Evolutionary conservation across 2,329 filamentous ascomycete genomes (phyloP), one percentile per base, ranked within the genome.

Genomic region (Fusarium siculi): DNA sequence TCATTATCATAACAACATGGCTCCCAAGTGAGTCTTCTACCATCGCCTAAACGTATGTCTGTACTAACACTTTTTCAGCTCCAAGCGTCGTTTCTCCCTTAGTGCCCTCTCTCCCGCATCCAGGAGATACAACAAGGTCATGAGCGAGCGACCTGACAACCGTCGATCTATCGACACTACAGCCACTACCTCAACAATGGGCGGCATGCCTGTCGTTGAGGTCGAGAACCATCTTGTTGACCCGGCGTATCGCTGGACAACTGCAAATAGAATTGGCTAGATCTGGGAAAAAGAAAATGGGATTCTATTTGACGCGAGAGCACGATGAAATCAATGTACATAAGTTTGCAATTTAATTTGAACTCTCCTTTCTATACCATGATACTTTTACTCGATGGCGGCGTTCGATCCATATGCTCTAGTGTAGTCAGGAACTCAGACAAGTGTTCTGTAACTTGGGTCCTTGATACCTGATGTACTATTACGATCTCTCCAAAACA

Each of bases 221-320:
- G 59, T 73, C 4, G 65, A 66, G 53, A 70, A 49, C 6, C 15
- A 70, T 4, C 36, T 59, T 11, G 36, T 70, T 3, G 69, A 70
- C n/a, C 70, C 60, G 11, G 60, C 60, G 4, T 58, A 58, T 36
- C 70, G 70, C 16, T 73, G 60, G 70, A 73, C 69, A 6, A 73
- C 70, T 7, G 59, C 65, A 15, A 73, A 73, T 10, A 19, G 66
- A 23, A 25, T 66, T 28, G 57, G 47, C 2, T 63, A 47, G 14
- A 21, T 19, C 4, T 37, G 4, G 3, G 2, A 39, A n/a, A 15
- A 23, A 4, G 2, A 7, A 23, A 0, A 30, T 39, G 12, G 9
- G 7, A 25, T 19, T 2, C 6, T 19, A 1, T 23, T 25, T 28
- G 14, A 21, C 28, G 12, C 12, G 11, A 25, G 16, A n/a, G n/a